These are phyloP conservation scores for Fistulinella prunicolor DNA, from an alignment of 768 basidiomycete species.

Conservation along the genomic window DNA sequence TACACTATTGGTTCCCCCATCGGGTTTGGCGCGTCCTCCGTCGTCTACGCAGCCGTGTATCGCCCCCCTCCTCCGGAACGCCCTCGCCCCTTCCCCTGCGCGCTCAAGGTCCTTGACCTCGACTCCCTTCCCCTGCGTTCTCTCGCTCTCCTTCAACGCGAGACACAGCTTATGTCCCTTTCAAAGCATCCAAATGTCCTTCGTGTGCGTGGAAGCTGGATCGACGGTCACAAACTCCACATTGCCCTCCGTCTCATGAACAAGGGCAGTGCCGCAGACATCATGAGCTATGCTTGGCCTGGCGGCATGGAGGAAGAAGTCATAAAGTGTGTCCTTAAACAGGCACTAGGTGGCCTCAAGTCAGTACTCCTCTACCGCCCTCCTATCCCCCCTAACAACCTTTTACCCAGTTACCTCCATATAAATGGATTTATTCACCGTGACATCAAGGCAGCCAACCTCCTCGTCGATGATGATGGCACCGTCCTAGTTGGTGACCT, in stretches of 20 bases:
- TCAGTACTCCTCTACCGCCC: constrained; percentile 34
- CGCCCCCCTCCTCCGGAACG: constrained; percentile 39
- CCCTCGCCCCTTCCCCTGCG: constrained; percentile 53
- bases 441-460: constrained; percentile 91
- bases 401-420: constrained; percentile 67
- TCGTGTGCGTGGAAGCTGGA: constrained; percentile 88
- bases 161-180: constrained; percentile 90
- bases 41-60: constrained; percentile 79
- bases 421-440: constrained; percentile 89
- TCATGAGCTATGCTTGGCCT: constrained; percentile 80
- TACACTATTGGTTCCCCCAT: constrained; percentile 77
- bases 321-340: constrained; percentile 76
- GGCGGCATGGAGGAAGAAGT: constrained; percentile 94
- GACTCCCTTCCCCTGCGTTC: constrained; percentile 72
- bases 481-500: constrained; percentile 90
- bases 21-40: constrained; percentile 90
- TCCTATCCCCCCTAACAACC: constrained; percentile 3
- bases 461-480: constrained; percentile 87
- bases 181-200: constrained; percentile 93
- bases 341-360: constrained; percentile 88
- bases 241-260: constrained; percentile 91
- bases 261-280: constrained; percentile 80
- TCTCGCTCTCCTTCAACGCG: constrained; percentile 71
- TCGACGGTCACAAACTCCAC: constrained; percentile 75
- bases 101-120: constrained; percentile 88